A percentile compares a stretch with the other conserved stretches of the same genome.
Evolutionary conservation across 495 filamentous ascomycete species (phyloP).

Genomic region (Penicillium canescens): DNA sequence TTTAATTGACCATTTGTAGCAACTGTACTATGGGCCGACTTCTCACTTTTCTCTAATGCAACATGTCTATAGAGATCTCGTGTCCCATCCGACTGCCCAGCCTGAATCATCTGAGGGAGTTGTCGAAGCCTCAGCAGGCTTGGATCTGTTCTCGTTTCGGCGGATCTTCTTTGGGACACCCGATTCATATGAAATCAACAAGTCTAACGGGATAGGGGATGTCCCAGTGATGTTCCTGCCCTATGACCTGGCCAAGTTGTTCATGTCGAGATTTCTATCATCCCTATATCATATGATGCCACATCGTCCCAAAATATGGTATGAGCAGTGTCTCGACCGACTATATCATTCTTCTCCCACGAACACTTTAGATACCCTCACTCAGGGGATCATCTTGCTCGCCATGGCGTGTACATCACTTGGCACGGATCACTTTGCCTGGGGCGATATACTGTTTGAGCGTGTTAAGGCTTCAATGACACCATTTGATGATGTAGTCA

Average conservation of each 20-base stretch:
- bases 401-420: constrained; percentile 34
- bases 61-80: constrained; percentile 42
- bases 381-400: constrained; percentile 32
- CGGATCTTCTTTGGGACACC: constrained; percentile 48
- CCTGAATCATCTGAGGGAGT: constrained; percentile 32
- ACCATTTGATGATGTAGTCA: constrained; percentile 42
- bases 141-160: constrained; percentile 47
- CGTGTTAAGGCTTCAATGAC: constrained; percentile 38
- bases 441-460: constrained; percentile 42
- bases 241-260: constrained; percentile 33
- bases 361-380: constrained; percentile 22
- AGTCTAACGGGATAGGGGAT: constrained; percentile 13
- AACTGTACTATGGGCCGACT: constrained; percentile 48
- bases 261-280: constrained; percentile 35
- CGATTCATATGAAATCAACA: constrained; percentile 29
- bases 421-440: constrained; percentile 34
- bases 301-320: constrained; percentile 27
- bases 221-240: constrained; percentile 37
- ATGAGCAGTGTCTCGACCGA: constrained; percentile 30
- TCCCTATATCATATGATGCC: constrained; percentile 37
- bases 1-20: constrained; percentile 1
- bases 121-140: constrained; percentile 43
- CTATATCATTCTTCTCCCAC: constrained; percentile 30
- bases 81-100: constrained; percentile 28
- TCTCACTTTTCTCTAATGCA: constrained; percentile 50